These are phyloP conservation scores for Mimosa bimucronata DNA, from an alignment of 306 rosid genomes.

Conservation along the genomic window DNA sequence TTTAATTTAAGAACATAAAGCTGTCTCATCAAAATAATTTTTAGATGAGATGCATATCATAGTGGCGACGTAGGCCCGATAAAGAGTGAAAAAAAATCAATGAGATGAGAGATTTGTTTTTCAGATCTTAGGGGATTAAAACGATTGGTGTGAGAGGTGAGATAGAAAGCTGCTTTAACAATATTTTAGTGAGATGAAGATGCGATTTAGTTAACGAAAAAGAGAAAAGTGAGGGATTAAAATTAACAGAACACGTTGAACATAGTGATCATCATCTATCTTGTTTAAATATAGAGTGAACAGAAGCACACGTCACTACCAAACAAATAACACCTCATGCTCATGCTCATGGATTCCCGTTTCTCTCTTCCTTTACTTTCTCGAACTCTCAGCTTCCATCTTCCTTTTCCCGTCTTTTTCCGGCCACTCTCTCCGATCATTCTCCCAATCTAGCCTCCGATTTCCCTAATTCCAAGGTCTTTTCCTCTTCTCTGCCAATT, in stretches of 20 bases:
- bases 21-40: neutral
- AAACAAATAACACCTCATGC: slow-evolving; percentile 18
- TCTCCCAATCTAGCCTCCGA: slow-evolving; percentile 42
- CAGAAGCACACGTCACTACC: slow-evolving; percentile 34
- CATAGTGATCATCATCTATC: neutral
- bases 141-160: neutral
- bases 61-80: neutral
- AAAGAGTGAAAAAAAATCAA: neutral
- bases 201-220: neutral
- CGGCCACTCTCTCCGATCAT: slow-evolving; percentile 41
- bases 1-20: neutral
- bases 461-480: slow-evolving; percentile 48
- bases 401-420: slow-evolving; percentile 32
- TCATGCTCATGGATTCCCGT: slow-evolving; percentile 47
- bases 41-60: neutral
- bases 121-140: neutral
- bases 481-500: neutral
- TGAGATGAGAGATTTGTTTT: neutral
- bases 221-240: neutral
- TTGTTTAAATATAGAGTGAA: neutral
- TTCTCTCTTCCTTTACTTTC: slow-evolving; percentile 37
- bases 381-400: slow-evolving; percentile 39
- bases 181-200: neutral
- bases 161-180: neutral
- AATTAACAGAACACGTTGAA: too few species aligned